phyloP scores from a whole-genome alignment of 257 asterid species.

The Salvia hispanica region DNA sequence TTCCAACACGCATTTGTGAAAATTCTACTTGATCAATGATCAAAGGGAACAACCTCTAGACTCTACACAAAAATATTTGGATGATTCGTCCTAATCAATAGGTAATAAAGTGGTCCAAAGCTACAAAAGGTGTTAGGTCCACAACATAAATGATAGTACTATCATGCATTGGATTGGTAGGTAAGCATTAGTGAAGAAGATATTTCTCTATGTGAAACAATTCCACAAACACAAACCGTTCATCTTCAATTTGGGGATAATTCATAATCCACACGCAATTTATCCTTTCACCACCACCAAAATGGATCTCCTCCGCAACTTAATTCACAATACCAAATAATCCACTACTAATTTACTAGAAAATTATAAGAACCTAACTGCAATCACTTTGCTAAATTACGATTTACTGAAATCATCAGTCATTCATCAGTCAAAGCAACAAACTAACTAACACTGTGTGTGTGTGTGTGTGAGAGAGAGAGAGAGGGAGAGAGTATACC shows the following conservation, averaged over 20 bases:
- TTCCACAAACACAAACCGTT: no score
- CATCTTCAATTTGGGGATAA: no score
- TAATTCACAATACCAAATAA: no score
- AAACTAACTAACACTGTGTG: background rate
- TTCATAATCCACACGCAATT: background rate
- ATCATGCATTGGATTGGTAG: constrained; percentile 29
- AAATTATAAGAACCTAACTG: no score
- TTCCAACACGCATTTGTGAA: constrained; percentile 2
- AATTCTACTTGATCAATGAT: background rate
- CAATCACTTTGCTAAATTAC: no score
- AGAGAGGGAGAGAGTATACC: constrained; percentile 39
- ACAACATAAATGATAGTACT: constrained; percentile 25
- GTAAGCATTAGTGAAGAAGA: constrained; percentile 15
- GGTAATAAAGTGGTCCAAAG: constrained; percentile 8
- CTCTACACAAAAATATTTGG: no score
- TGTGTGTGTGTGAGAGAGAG: background rate
- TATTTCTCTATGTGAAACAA: background rate
- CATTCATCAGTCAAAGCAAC: background rate
- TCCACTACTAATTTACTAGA: no score
- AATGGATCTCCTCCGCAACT: no score
- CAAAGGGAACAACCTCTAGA: background rate
- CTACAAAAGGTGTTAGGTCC: background rate
- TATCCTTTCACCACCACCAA: background rate
- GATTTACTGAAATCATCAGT: no score
- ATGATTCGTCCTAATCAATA: background rate